phyloP scores from a whole-genome alignment of 2,329 filamentous ascomycete species.

The Colletotrichum echinochloae region DNA sequence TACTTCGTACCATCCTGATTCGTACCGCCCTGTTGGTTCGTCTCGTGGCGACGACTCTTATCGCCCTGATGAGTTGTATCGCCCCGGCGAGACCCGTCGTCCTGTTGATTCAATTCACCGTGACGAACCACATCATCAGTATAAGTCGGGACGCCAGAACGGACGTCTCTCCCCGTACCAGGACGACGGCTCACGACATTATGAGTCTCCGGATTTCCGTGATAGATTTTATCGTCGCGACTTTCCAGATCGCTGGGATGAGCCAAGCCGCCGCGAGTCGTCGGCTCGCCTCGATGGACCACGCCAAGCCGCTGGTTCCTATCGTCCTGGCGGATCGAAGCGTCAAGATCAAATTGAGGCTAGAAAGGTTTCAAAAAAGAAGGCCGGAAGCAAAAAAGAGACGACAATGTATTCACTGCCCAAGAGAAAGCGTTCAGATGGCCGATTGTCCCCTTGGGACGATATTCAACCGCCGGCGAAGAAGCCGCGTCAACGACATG shows the following conservation, averaged over 20 bases:
- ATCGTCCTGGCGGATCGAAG: neutral
- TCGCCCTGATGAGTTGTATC: neutral
- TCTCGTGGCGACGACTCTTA: neutral
- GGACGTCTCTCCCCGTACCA: neutral
- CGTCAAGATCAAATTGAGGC: neutral
- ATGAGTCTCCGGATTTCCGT: neutral
- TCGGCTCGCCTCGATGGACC: neutral
- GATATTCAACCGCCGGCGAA: conserved; percentile 39
- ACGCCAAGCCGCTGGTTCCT: neutral
- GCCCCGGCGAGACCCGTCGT: neutral
- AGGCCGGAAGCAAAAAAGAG: neutral
- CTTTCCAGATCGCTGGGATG: neutral
- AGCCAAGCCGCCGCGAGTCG: neutral
- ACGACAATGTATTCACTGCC: neutral
- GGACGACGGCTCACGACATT: too few species aligned
- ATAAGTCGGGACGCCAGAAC: neutral
- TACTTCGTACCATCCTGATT: neutral
- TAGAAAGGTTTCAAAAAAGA: neutral
- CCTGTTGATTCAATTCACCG: neutral
- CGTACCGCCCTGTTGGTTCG: conserved; percentile 2
- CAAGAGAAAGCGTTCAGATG: conserved; percentile 25
- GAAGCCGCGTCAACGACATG: conserved; percentile 5
- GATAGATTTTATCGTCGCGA: too few species aligned
- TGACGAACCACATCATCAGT: neutral
- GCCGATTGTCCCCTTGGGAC: conserved; percentile 47